These are phyloP conservation scores for Adansonia gregorii DNA, from an alignment of 441 rosid genomes.

Conservation along the genomic window DNA sequence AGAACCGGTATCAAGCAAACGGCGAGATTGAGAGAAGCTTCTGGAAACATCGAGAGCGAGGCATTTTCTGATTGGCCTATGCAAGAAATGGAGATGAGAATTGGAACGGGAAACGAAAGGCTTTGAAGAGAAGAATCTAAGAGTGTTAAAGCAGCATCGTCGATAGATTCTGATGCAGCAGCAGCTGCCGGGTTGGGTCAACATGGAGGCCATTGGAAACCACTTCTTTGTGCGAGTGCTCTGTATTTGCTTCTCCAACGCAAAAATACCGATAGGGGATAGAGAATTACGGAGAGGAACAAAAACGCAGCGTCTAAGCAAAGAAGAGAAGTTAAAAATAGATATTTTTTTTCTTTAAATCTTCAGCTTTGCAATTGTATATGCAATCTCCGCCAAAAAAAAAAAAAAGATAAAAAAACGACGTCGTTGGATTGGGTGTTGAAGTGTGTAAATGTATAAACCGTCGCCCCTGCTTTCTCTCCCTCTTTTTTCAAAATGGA, in stretches of 20 bases:
- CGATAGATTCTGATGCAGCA: constrained; percentile 48
- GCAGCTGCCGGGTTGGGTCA: constrained; percentile 47
- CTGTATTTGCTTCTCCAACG: background rate
- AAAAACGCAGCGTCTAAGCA: constrained; percentile 13
- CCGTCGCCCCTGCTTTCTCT: background rate
- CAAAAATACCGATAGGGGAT: background rate
- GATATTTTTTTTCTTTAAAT: too few relatives aligned
- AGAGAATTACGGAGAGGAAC: background rate
- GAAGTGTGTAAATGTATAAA: too few relatives aligned
- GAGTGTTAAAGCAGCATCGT: constrained; percentile 38
- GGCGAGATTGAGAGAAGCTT: constrained; percentile 48
- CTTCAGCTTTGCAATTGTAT: too few relatives aligned
- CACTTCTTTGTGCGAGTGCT: background rate
- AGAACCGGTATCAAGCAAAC: constrained; percentile 36
- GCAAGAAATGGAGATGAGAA: constrained; percentile 29
- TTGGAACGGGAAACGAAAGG: constrained; percentile 27
- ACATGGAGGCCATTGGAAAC: constrained; percentile 45
- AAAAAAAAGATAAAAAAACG: background rate
- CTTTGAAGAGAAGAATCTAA: constrained; percentile 46
- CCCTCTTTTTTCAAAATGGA: background rate
- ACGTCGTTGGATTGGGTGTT: background rate
- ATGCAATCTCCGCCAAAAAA: too few relatives aligned
- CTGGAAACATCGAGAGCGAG: constrained; percentile 46
- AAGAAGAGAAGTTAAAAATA: background rate
- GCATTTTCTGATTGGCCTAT: constrained; percentile 30